Evolutionary conservation across 306 rosid species (phyloP).

Genomic region (Acacia crassicarpa): DNA sequence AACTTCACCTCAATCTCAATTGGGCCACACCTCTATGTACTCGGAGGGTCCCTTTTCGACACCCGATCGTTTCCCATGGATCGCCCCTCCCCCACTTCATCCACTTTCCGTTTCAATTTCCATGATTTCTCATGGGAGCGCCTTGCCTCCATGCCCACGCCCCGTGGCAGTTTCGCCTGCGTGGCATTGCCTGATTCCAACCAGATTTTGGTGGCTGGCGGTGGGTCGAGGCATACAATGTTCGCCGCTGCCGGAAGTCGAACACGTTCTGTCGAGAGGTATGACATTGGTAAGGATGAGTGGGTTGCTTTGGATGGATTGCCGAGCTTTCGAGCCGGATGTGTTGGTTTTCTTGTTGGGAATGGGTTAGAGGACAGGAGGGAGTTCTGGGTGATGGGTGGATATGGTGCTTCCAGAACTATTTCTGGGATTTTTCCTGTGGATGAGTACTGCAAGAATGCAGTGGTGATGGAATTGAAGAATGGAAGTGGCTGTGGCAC

Average conservation of each 20-base stretch:
- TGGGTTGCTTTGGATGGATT: slow-evolving; percentile 73
- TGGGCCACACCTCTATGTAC: slow-evolving; percentile 60
- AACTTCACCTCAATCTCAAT: slow-evolving; percentile 69
- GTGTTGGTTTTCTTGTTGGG: slow-evolving; percentile 72
- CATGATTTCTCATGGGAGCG: slow-evolving; percentile 49
- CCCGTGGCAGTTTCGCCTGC: slow-evolving; percentile 88
- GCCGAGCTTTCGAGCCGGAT: slow-evolving; percentile 77
- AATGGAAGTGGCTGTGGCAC: slow-evolving; percentile 36
- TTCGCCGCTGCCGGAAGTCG: slow-evolving; percentile 76
- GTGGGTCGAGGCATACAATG: slow-evolving; percentile 74
- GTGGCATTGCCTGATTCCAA: slow-evolving; percentile 35
- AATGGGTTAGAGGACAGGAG: slow-evolving; percentile 36
- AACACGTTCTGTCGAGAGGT: slow-evolving; percentile 67
- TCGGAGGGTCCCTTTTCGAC: slow-evolving; percentile 85
- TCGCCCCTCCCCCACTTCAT: slow-evolving; percentile 62
- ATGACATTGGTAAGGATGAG: slow-evolving; percentile 54
- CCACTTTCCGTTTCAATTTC: slow-evolving; percentile 58
- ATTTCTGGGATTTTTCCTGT: slow-evolving; percentile 80
- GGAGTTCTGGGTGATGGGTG: slow-evolving; percentile 93
- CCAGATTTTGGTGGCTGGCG: slow-evolving; percentile 74
- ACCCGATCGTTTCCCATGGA: slow-evolving; percentile 87
- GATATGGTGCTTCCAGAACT: slow-evolving; percentile 77
- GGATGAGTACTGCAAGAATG: slow-evolving; percentile 66
- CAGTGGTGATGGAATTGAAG: slow-evolving; percentile 63
- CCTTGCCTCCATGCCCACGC: slow-evolving; percentile 62